These are phyloP conservation scores for Hypomontagnella monticulosa DNA, from an alignment of 495 filamentous ascomycete genomes.

Conservation along the genomic window DNA sequence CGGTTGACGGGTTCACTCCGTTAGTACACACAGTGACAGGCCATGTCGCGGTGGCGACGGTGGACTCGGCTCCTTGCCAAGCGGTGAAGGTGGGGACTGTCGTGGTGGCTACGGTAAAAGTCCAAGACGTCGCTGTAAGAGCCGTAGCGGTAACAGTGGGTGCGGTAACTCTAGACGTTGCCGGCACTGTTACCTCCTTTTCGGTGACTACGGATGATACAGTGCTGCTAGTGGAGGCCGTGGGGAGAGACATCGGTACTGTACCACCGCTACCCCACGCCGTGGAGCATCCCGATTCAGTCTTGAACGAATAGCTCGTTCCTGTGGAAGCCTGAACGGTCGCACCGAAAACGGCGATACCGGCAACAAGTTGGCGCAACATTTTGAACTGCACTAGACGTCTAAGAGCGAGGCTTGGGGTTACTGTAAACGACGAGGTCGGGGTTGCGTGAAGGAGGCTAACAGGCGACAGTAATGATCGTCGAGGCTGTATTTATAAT, in stretches of 20 bases:
- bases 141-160: slow-evolving; percentile 21
- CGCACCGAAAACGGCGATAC: slow-evolving; percentile 14
- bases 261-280: slow-evolving; percentile 19
- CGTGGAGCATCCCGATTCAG: slow-evolving; percentile 20
- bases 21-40: slow-evolving; percentile 33
- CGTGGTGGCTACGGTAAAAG: neutral
- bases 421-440: neutral
- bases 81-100: slow-evolving; percentile 12
- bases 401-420: neutral
- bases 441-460: neutral
- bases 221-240: slow-evolving; percentile 18
- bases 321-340: slow-evolving; percentile 24
- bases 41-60: slow-evolving; percentile 33
- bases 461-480: too few relatives aligned
- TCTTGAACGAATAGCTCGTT: slow-evolving; percentile 26
- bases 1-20: slow-evolving; percentile 27
- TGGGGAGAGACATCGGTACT: slow-evolving; percentile 26
- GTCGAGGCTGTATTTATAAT: neutral
- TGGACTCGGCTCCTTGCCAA: slow-evolving; percentile 9
- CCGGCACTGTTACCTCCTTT: slow-evolving; percentile 26
- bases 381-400: neutral
- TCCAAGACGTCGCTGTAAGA: neutral
- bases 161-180: slow-evolving; percentile 2
- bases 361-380: slow-evolving; percentile 12
- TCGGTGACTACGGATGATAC: slow-evolving; percentile 10